Percentiles rank a stretch among this genome's conserved stretches.
phyloP scores from a whole-genome alignment of 164 flowering plant species.

The Santalum album region DNA sequence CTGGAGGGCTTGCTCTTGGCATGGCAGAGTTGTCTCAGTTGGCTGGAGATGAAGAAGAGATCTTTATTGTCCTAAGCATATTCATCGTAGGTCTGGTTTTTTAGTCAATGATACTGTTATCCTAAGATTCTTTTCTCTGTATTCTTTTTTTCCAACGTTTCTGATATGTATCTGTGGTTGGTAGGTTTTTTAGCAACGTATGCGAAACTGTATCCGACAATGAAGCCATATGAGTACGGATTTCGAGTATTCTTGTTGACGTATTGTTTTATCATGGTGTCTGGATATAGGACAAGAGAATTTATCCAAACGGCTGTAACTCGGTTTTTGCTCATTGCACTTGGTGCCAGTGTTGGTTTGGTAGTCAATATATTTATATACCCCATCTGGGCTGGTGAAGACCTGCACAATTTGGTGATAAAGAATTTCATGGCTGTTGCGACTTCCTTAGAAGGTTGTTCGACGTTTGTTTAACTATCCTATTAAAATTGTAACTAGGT shows the following conservation, averaged over 20 bases:
- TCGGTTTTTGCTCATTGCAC: constrained; percentile 58
- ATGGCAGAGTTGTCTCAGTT: constrained; percentile 41
- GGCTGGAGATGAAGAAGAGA: constrained; percentile 45
- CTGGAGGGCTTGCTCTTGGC: constrained; percentile 53
- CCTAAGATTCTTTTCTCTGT: neutral
- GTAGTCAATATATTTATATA: constrained; percentile 55
- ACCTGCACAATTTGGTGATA: constrained; percentile 70
- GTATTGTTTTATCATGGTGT: constrained; percentile 64
- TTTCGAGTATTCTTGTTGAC: constrained; percentile 84
- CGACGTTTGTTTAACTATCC: neutral
- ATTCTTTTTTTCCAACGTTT: neutral
- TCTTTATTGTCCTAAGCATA: constrained; percentile 34
- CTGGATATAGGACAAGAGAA: constrained; percentile 50
- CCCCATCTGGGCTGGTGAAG: constrained; percentile 96
- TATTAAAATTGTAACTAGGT: neutral
- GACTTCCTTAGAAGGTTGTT: constrained; percentile 53
- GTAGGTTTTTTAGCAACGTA: constrained; percentile 55
- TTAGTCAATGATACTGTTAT: neutral
- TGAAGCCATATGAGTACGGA: constrained; percentile 86
- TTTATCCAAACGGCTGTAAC: constrained; percentile 57
- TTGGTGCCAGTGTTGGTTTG: constrained; percentile 65
- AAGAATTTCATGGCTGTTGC: constrained; percentile 75
- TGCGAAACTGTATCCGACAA: constrained; percentile 53
- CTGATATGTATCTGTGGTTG: constrained; percentile 4
- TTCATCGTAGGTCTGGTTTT: constrained; percentile 33